These are phyloP conservation scores for Parathielavia appendiculata DNA, from an alignment of 495 filamentous ascomycete genomes.

Conservation along the genomic window DNA sequence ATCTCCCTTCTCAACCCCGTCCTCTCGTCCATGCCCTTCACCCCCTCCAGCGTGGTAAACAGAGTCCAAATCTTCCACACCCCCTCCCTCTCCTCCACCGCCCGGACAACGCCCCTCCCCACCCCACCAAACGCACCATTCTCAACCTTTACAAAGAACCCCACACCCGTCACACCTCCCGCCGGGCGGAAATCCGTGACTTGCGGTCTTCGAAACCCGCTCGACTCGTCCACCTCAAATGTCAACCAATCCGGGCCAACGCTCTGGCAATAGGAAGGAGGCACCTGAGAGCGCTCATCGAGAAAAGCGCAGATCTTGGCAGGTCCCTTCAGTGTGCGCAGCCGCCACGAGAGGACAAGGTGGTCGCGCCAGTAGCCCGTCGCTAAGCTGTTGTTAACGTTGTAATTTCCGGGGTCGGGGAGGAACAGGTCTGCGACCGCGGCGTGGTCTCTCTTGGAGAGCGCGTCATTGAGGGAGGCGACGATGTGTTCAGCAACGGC, in stretches of 20 bases:
- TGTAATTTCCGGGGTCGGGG: background rate
- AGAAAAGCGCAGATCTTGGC: slow-evolving; percentile 49
- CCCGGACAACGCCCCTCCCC: slow-evolving; percentile 53
- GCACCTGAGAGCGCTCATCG: slow-evolving; percentile 27
- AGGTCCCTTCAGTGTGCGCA: slow-evolving; percentile 53
- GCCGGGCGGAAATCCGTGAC: slow-evolving; percentile 40
- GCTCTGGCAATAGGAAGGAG: too few species aligned
- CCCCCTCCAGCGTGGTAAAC: slow-evolving; percentile 53
- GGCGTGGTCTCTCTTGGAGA: slow-evolving; percentile 36
- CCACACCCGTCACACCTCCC: slow-evolving; percentile 47
- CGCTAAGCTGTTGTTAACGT: slow-evolving; percentile 31
- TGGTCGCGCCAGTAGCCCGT: slow-evolving; percentile 58
- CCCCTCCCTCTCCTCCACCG: slow-evolving; percentile 44
- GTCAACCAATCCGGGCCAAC: slow-evolving; percentile 10
- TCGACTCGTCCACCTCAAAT: slow-evolving; percentile 47
- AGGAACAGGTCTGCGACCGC: slow-evolving; percentile 47
- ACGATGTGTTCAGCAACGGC: slow-evolving; percentile 43
- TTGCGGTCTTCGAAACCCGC: slow-evolving; percentile 43
- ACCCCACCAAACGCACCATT: slow-evolving; percentile 41
- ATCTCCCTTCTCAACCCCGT: slow-evolving; percentile 42
- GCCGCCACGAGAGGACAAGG: slow-evolving; percentile 54
- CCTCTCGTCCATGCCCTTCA: slow-evolving; percentile 51
- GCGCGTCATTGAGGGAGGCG: slow-evolving; percentile 44
- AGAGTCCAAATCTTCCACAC: slow-evolving; percentile 67
- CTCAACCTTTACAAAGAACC: slow-evolving; percentile 48